A percentile compares a stretch with the other conserved stretches of the same genome.
Evolutionary conservation across 306 rosid species (phyloP).

Genomic region (Gleditsia sinensis): DNA sequence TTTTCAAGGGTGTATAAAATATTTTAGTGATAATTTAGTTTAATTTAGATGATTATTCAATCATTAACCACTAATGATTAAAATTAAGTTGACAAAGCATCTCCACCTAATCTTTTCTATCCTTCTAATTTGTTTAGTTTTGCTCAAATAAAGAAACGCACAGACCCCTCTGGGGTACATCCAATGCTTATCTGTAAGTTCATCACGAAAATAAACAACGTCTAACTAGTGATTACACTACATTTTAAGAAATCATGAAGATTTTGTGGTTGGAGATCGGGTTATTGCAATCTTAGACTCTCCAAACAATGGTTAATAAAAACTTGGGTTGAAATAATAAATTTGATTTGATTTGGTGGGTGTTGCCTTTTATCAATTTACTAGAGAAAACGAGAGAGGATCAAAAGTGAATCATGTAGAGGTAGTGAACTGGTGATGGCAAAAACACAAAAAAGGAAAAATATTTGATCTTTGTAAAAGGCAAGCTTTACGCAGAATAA

Average conservation of each 20-base stretch:
- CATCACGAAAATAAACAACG: no score
- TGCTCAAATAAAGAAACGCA: background rate
- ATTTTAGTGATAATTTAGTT: slow-evolving; percentile 30
- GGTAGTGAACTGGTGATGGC: no score
- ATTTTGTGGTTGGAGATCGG: no score
- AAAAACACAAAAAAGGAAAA: background rate
- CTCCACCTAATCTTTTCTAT: background rate
- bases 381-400: background rate
- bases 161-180: no score
- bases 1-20: background rate
- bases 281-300: no score
- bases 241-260: no score
- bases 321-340: background rate
- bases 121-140: background rate
- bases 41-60: slow-evolving; percentile 25
- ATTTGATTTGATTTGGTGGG: background rate
- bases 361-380: background rate
- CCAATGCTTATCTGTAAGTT: background rate
- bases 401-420: background rate
- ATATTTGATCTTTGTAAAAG: background rate
- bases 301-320: background rate
- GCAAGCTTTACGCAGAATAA: slow-evolving; percentile 1
- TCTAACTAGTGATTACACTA: no score
- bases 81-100: slow-evolving; percentile 31
- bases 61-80: slow-evolving; percentile 11